Evolutionary conservation across 495 filamentous ascomycete species (phyloP).

Genomic region (Penicillium coprophilum): DNA sequence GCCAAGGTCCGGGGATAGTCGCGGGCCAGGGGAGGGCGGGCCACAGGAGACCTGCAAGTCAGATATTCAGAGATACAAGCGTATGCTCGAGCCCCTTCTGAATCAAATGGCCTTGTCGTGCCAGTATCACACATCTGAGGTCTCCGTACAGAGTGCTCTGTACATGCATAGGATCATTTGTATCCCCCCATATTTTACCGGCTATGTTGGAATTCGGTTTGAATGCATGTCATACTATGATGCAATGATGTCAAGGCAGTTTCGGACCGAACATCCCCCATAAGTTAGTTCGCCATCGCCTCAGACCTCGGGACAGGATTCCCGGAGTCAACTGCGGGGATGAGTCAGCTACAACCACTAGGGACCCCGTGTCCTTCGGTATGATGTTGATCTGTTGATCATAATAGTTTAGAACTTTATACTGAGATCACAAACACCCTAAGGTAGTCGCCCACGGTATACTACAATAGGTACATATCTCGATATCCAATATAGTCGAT

Average conservation of each 20-base stretch:
- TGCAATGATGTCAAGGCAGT: slow-evolving; percentile 2
- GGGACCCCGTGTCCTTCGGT: too few relatives aligned
- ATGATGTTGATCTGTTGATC: background rate
- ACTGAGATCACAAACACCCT: too few relatives aligned
- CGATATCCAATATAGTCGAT: too few relatives aligned
- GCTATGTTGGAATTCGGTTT: background rate
- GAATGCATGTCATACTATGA: background rate
- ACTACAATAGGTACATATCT: too few relatives aligned
- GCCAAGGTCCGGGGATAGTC: slow-evolving; percentile 4
- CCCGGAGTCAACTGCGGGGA: slow-evolving; percentile 4
- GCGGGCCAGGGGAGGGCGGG: slow-evolving; percentile 10
- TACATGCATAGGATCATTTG: too few relatives aligned
- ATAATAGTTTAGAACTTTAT: background rate
- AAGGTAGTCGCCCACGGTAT: too few relatives aligned
- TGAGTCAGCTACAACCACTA: too few relatives aligned
- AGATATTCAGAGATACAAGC: slow-evolving; percentile 1
- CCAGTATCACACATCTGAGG: background rate
- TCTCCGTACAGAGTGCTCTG: background rate
- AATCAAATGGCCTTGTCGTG: background rate
- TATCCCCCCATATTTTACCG: background rate
- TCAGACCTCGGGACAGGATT: background rate
- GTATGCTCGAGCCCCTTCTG: background rate
- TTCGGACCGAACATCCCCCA: background rate
- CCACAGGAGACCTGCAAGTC: slow-evolving; percentile 1
- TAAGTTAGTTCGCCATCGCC: background rate